These are phyloP conservation scores for Platanthera zijinensis DNA, from an alignment of 106 monocot genomes.

Conservation along the genomic window DNA sequence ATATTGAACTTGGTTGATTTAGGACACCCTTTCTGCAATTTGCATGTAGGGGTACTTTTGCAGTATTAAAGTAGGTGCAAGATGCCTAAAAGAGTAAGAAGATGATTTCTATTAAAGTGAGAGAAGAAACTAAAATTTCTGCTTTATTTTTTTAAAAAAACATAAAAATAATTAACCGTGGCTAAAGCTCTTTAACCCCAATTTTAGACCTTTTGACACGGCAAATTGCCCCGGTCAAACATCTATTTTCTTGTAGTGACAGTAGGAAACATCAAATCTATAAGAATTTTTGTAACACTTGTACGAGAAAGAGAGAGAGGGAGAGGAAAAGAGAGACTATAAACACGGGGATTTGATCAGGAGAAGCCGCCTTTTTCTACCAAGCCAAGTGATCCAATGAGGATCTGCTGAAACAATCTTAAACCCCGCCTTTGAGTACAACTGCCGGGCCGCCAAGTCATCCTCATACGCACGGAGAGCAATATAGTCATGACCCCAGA, in stretches of 20 bases:
- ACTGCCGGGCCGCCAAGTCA: conserved; percentile 44
- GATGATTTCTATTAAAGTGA: neutral
- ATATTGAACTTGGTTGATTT: neutral
- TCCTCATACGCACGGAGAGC: conserved; percentile 76
- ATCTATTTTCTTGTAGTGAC: too few species aligned
- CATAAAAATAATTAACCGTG: too few species aligned
- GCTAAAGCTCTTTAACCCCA: too few species aligned
- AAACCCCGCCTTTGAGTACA: conserved; percentile 68
- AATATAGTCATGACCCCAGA: conserved; percentile 48
- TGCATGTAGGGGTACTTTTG: neutral
- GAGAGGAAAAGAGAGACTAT: neutral
- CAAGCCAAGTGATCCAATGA: conserved; percentile 48
- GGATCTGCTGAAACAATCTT: conserved; percentile 58
- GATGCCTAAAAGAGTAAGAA: neutral
- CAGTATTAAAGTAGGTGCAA: neutral
- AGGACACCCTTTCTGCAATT: neutral
- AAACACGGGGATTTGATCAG: conserved; percentile 44
- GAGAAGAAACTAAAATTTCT: too few species aligned
- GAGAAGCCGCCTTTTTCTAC: conserved; percentile 57
- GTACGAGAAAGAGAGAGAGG: too few species aligned
- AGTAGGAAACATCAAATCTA: too few species aligned
- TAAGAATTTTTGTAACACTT: too few species aligned
- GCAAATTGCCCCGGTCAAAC: too few species aligned
- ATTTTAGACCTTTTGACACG: too few species aligned
- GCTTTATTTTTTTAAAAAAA: too few species aligned